Evolutionary conservation across 257 asterid genomes (phyloP), one percentile per base, ranked within the genome.

Genomic region (Henckelia pumila): DNA sequence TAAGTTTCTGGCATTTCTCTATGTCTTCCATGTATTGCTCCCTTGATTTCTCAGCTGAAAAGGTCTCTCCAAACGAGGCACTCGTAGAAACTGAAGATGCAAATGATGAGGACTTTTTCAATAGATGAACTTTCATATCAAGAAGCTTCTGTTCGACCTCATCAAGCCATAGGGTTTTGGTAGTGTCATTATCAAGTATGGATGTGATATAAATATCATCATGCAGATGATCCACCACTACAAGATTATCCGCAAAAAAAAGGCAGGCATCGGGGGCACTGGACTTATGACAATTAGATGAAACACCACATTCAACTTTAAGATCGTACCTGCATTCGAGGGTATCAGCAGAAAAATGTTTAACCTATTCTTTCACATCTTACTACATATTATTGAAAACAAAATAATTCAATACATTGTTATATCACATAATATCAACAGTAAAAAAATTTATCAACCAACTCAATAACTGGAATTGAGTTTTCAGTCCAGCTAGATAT

Each of bases 191-290:
- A 7, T 91, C 88, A 16, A 77, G 73, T 73, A 94, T 37, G 56
- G 96, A 88, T 81, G 87, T 25, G 32, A 78, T 33, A 65, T 91
- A 94, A 55, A 94, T 70, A 71, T 87, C 91, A 67, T 76, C 91
- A 53, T 55, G 75, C 23, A 77, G 88, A 78, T 94, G 99, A 82
- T 94, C 99, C 29, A 94, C 82, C 62, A 82, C 97, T 32, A 91
- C 74, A 59, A 91, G 73, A 69, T 91, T 94, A 77, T 94, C 99
- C 9, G 96, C 25, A 60, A 94, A 94, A 95, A 88, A 94, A 72
- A 94, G 85, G 81, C 99, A 94, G 60, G 99, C 99, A 74, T 94
- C 99, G 1, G 99, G 99, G 66, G 86, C 73, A 63, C 75, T 82
- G 37, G 99, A 88, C 58, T 83, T 84, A 75, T 91, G 96, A 71